phyloP scores from a whole-genome alignment of 306 rosid genomes.

The Cyamopsis tetragonoloba region DNA sequence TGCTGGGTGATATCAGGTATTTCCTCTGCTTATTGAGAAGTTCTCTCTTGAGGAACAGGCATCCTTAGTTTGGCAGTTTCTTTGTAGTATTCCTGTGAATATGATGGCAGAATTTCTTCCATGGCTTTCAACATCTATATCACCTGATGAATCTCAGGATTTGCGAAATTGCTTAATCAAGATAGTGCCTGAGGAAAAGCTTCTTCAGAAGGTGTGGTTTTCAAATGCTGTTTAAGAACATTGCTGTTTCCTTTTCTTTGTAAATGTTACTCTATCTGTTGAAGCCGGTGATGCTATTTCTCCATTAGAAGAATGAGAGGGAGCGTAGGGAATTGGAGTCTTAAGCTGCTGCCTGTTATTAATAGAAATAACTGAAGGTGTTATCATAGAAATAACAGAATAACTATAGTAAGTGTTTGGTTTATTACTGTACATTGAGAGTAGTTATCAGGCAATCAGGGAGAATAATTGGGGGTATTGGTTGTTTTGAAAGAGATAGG shows the following conservation, averaged over 20 bases:
- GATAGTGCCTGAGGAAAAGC: constrained; percentile 93
- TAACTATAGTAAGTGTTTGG: background rate
- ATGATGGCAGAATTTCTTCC: constrained; percentile 94
- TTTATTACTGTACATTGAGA: constrained; percentile 5
- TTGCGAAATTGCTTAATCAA: constrained; percentile 65
- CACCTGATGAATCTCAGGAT: constrained; percentile 79
- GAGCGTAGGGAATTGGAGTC: background rate
- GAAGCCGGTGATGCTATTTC: constrained; percentile 17
- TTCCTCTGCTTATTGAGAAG: constrained; percentile 89
- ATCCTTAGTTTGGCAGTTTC: constrained; percentile 93
- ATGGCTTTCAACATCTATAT: constrained; percentile 83
- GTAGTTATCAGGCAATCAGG: constrained; percentile 7
- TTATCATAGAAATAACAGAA: background rate
- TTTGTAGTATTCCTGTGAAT: constrained; percentile 96
- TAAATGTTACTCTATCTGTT: background rate
- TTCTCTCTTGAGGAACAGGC: constrained; percentile 90
- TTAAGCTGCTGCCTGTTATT: background rate
- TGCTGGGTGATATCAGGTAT: constrained; percentile 59
- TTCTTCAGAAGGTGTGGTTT: constrained; percentile 82
- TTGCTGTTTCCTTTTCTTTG: constrained; percentile 7
- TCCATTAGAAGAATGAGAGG: background rate
- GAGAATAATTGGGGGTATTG: background rate
- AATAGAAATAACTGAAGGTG: background rate
- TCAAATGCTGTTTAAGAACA: constrained; percentile 16
- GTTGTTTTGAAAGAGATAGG: constrained; percentile 5